phyloP scores from a whole-genome alignment of 108 stramenopile genomes.

The Thalassiosira profunda region DNA sequence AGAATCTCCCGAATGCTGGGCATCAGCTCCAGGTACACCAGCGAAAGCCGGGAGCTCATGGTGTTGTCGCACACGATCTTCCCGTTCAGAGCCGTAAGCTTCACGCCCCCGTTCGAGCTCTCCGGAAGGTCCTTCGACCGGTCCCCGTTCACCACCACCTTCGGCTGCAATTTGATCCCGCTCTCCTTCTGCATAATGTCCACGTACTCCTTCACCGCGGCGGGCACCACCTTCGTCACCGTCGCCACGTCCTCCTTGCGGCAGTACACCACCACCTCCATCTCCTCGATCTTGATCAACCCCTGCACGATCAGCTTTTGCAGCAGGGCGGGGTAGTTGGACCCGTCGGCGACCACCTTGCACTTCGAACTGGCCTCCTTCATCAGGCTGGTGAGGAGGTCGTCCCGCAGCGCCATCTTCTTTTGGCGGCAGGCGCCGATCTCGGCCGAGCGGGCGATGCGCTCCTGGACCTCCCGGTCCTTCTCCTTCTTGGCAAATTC shows the following conservation, averaged over 20 bases:
- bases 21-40: slow-evolving; percentile 95
- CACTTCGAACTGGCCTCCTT: slow-evolving; percentile 79
- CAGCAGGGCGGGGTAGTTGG: slow-evolving; percentile 94
- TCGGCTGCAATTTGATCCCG: slow-evolving; percentile 82
- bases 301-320: slow-evolving; percentile 98
- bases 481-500: slow-evolving; percentile 98
- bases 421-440: slow-evolving; percentile 96
- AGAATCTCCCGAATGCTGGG: slow-evolving; percentile 95
- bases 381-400: slow-evolving; percentile 84
- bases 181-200: slow-evolving; percentile 94
- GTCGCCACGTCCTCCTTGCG: slow-evolving; percentile 89
- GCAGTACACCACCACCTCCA: slow-evolving; percentile 88
- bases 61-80: slow-evolving; percentile 99
- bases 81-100: slow-evolving; percentile 89
- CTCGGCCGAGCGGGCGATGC: slow-evolving; percentile 94
- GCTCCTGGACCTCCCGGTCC: slow-evolving; percentile 94
- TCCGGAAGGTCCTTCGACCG: slow-evolving; percentile 75
- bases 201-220: slow-evolving; percentile 91
- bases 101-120: slow-evolving; percentile 90
- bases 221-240: slow-evolving; percentile 78
- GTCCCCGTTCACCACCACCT: slow-evolving; percentile 83
- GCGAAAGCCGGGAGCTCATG: slow-evolving; percentile 87
- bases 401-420: slow-evolving; percentile 98
- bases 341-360: slow-evolving; percentile 80
- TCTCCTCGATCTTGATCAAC: slow-evolving; percentile 99